A percentile compares a stretch with the other conserved stretches of the same genome.
Evolutionary conservation across 805 yeast species (phyloP).

Genomic region (Candida palmyrensis): DNA sequence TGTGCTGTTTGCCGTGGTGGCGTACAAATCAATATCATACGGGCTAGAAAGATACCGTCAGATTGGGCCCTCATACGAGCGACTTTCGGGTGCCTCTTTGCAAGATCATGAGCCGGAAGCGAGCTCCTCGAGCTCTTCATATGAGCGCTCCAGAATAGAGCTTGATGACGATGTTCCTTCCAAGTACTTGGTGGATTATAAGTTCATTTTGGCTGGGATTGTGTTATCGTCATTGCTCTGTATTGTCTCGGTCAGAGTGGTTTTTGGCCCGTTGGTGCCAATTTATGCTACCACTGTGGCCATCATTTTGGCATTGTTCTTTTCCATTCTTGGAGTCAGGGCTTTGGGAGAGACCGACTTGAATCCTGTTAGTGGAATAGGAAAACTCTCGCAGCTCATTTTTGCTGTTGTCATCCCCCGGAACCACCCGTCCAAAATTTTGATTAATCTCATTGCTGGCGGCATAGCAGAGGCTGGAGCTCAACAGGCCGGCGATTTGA

Average conservation of each 20-base stretch:
- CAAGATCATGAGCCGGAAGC: neutral
- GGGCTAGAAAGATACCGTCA: slow-evolving; percentile 4
- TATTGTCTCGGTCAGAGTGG: slow-evolving; percentile 52
- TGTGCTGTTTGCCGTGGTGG: slow-evolving; percentile 68
- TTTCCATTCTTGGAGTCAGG: slow-evolving; percentile 83
- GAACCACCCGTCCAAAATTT: slow-evolving; percentile 71
- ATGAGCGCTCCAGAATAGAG: neutral
- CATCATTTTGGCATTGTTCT: slow-evolving; percentile 65
- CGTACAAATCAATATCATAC: slow-evolving; percentile 35
- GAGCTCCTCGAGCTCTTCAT: neutral
- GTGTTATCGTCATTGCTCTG: slow-evolving; percentile 64
- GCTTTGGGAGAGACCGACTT: slow-evolving; percentile 96
- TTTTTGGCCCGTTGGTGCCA: slow-evolving; percentile 73
- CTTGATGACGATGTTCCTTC: slow-evolving; percentile 26
- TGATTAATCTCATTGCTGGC: slow-evolving; percentile 87
- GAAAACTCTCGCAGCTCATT: slow-evolving; percentile 84
- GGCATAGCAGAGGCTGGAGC: slow-evolving; percentile 99
- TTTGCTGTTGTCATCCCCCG: slow-evolving; percentile 79
- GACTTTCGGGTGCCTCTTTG: no score
- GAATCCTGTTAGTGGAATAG: slow-evolving; percentile 95
- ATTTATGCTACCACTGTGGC: slow-evolving; percentile 64
- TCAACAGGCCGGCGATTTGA: slow-evolving; percentile 96
- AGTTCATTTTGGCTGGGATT: slow-evolving; percentile 55
- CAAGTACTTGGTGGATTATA: slow-evolving; percentile 45
- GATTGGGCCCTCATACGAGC: no score